Conservation (phyloP, 176 grass and related monocot species). For the Zizania latifolia region DNA sequence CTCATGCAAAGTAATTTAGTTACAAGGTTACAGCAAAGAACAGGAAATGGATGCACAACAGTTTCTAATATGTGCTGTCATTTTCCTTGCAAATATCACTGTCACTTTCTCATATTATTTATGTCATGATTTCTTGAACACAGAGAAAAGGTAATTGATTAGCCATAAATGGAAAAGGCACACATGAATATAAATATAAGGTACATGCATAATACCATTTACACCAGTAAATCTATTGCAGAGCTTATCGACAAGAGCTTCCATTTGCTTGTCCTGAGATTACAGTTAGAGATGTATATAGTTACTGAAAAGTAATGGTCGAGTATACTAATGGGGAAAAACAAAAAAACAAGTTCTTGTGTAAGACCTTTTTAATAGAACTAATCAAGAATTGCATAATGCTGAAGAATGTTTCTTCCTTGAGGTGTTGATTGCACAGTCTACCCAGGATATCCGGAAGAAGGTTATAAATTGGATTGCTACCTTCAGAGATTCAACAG, state of each 20-base stretch:
- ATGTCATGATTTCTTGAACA: background rate
- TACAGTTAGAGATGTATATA: conserved; percentile 5
- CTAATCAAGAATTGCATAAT: conserved; percentile 95
- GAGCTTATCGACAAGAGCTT: conserved; percentile 98
- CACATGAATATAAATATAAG: background rate
- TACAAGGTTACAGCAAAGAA: background rate
- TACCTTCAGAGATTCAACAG: conserved; percentile 52
- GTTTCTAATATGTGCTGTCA: background rate
- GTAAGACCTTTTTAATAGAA: conserved; percentile 86
- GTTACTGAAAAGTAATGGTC: conserved; percentile 7
- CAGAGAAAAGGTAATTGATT: background rate
- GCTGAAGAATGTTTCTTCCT: conserved; percentile 64
- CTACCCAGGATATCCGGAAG: conserved; percentile 93
- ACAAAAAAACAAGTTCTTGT: background rate
- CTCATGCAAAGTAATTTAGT: background rate
- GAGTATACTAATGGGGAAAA: background rate
- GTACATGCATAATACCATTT: conserved; percentile 56
- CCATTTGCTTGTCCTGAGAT: conserved; percentile 98
- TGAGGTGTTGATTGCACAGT: conserved; percentile 85
- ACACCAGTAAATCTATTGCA: conserved; percentile 90
- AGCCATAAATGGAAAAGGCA: background rate
- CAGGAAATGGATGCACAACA: background rate
- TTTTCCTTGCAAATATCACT: background rate
- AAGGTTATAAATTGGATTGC: conserved; percentile 98
- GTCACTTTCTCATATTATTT: background rate